phyloP scores from a whole-genome alignment of 768 basidiomycete genomes.

The Boletus rubropictus region DNA sequence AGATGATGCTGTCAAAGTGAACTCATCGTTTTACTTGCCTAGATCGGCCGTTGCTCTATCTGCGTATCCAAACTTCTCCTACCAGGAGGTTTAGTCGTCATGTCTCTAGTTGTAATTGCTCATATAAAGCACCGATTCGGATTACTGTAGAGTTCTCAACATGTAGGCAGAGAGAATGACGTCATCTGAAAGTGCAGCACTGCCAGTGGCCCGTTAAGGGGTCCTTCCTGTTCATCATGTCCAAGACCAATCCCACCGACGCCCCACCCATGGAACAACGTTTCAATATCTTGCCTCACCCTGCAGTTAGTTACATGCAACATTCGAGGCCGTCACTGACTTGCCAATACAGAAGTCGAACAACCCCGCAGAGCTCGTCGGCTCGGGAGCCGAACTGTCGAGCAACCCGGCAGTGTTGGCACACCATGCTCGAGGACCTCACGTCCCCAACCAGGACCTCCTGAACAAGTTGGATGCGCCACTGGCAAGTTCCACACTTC shows the following conservation, averaged over 20 bases:
- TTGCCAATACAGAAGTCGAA: conserved; percentile 45
- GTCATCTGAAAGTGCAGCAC: conserved; percentile 12
- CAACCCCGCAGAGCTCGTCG: conserved; percentile 47
- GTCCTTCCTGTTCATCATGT: conserved; percentile 9
- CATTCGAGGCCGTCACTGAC: neutral
- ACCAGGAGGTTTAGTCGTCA: neutral
- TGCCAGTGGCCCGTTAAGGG: conserved; percentile 3
- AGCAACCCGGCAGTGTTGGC: conserved; percentile 38
- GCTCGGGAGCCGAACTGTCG: conserved; percentile 34
- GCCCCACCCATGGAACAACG: conserved; percentile 30
- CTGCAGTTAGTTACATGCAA: conserved; percentile 40
- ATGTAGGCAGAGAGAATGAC: conserved; percentile 3
- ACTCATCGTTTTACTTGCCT: conserved; percentile 10
- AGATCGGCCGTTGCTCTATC: conserved; percentile 10
- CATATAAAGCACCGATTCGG: neutral
- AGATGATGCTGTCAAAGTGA: conserved; percentile 78
- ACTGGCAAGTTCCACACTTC: conserved; percentile 32
- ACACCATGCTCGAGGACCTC: conserved; percentile 47
- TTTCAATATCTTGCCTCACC: conserved; percentile 56
- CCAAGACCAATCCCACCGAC: neutral
- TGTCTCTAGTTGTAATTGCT: conserved; percentile 7
- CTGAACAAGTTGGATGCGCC: conserved; percentile 44
- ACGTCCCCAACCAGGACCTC: conserved; percentile 42
- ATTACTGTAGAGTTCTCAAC: neutral
- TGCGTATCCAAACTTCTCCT: conserved; percentile 1